phyloP scores from a whole-genome alignment of 225 moss, liverwort and hornwort species.

The Polytrichum formosum region DNA sequence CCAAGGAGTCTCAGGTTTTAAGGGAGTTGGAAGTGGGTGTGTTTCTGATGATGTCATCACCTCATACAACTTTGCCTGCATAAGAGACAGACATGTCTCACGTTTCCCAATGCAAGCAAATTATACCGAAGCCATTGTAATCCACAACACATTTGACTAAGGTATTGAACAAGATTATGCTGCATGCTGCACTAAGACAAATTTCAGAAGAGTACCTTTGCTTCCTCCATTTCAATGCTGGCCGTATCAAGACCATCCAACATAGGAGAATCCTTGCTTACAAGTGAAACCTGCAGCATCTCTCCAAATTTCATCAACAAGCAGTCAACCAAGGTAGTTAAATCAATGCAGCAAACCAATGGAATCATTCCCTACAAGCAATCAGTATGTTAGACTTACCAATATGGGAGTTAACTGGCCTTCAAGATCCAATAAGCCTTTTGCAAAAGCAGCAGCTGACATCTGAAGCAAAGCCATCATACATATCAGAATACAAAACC shows the following conservation, averaged over 20 bases:
- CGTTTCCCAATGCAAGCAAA: too few relatives aligned
- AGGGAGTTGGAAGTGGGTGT: slow-evolving; percentile 45
- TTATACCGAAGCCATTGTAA: too few relatives aligned
- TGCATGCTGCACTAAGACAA: too few relatives aligned
- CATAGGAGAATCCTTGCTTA: slow-evolving; percentile 99
- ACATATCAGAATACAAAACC: background rate
- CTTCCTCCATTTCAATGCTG: slow-evolving; percentile 96
- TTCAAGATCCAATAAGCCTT: slow-evolving; percentile 96
- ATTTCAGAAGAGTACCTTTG: slow-evolving; percentile 60
- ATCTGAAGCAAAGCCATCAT: slow-evolving; percentile 50
- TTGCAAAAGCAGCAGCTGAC: slow-evolving; percentile 99
- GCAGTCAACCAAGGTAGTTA: background rate
- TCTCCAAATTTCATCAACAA: background rate
- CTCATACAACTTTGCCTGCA: slow-evolving; percentile 81
- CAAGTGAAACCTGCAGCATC: slow-evolving; percentile 82
- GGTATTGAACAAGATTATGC: too few relatives aligned
- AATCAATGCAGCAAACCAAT: background rate
- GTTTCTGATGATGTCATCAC: slow-evolving; percentile 67
- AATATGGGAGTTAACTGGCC: slow-evolving; percentile 94
- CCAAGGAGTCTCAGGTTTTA: slow-evolving; percentile 77
- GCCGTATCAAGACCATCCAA: slow-evolving; percentile 97
- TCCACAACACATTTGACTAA: background rate
- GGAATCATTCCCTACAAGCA: background rate
- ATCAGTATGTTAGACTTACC: slow-evolving; percentile 33
- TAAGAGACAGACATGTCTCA: background rate